Conservation (phyloP, 306 rosid genomes). For the Dicorynia guianensis region DNA sequence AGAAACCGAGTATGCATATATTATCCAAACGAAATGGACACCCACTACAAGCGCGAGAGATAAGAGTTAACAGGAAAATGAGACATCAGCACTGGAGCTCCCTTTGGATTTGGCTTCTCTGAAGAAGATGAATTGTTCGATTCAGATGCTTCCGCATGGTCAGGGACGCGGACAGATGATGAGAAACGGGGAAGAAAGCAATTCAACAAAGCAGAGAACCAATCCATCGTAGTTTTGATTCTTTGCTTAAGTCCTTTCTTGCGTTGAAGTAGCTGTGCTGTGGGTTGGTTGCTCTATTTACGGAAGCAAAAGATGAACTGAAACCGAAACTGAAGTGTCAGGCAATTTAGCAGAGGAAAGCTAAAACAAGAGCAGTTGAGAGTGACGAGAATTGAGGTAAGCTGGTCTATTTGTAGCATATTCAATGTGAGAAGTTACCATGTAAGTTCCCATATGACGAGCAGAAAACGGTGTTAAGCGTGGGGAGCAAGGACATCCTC, state of each 20-base stretch:
- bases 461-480: too few relatives aligned
- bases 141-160: neutral
- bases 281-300: neutral
- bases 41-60: neutral
- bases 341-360: too few relatives aligned
- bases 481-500: too few relatives aligned
- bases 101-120: neutral
- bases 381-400: neutral
- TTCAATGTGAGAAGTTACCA: too few relatives aligned
- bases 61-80: slow-evolving; percentile 1
- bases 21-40: neutral
- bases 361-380: neutral
- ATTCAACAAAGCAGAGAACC: too few relatives aligned
- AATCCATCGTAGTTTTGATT: neutral
- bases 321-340: neutral
- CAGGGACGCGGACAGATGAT: neutral
- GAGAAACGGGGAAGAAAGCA: too few relatives aligned
- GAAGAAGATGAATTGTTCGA: neutral
- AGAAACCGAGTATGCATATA: too few relatives aligned
- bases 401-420: neutral
- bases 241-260: too few relatives aligned
- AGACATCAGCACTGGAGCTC: neutral
- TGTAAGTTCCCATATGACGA: too few relatives aligned
- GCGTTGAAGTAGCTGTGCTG: neutral
- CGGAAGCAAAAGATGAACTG: neutral